Evolutionary conservation across 352 stramenopile genomes (phyloP), one percentile per base, ranked within the genome.

Genomic region (Phytophthora cryptogea): DNA sequence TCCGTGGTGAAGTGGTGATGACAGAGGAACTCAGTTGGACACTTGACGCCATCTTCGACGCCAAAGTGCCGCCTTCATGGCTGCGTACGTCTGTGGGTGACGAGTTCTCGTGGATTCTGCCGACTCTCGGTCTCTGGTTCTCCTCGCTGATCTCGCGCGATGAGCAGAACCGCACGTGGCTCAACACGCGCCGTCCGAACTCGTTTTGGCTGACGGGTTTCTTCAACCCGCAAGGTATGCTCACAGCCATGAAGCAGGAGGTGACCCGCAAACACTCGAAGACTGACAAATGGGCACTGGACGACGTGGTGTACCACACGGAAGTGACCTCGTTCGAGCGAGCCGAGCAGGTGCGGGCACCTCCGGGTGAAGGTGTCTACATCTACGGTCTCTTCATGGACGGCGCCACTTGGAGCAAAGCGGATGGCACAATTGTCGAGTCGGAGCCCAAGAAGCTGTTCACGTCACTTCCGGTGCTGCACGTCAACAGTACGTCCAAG

Each of bases 181-280:
- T 99, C 20, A 98, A 98, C 59, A 96, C 79, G 14, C 91, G 94
- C 8, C 79, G 94, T 0, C 97, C 97, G 4, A 97, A 97, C 59
- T 97, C 86, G 50, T 99, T 98, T 70, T 99, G 96, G 96, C 74
- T 99, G 45, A 98, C 96, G 20, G 96, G 96, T 5, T 99, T 99
- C 71, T 99, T 99, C 76, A 99, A 99, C 68, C 97, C 97, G 17
- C 94, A 98, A 64, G 97, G 96, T 13, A 98, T 98, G 80, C 82
- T 99, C 33, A 99, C 97, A 41, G 96, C 96, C 36, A 99, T 99
- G 93, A 99, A 99, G 75, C 97, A 99, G 70, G 97, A 99, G 67
- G 97, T 99, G 3, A 98, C 95, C 37, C 87, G 96, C 14, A 97
- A 97, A 59, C 96, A 99, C 79, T 90, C 76, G 31, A 98, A 98